These are phyloP conservation scores for Talaromyces sp. DNA, from an alignment of 2,329 filamentous ascomycete species.

Conservation along the genomic window DNA sequence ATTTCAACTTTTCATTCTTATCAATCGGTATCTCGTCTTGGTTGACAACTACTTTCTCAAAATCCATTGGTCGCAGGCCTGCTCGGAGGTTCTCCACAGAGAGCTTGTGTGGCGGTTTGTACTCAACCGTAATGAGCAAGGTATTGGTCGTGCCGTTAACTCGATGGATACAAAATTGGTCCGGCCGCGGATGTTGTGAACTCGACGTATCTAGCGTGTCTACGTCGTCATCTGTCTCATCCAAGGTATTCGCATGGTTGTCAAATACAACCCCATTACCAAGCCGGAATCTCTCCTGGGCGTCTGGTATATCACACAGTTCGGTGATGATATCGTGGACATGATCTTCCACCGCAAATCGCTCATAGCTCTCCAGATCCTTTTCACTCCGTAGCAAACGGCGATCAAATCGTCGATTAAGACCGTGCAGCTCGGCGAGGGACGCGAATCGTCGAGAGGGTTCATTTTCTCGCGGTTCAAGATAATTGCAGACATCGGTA, in stretches of 20 bases:
- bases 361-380: no score
- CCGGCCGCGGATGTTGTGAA: constrained; percentile 1
- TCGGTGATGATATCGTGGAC: no score
- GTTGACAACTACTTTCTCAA: constrained; percentile 17
- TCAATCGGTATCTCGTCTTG: constrained; percentile 12
- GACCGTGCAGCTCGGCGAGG: constrained; percentile 12
- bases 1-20: no score
- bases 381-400: no score
- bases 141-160: constrained; percentile 10
- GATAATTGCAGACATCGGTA: constrained; percentile 13
- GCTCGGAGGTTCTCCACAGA: constrained; percentile 10
- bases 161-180: constrained; percentile 19
- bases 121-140: constrained; percentile 14
- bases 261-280: no score
- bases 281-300: no score
- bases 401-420: constrained; percentile 10
- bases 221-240: constrained; percentile 1
- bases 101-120: constrained; percentile 19
- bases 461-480: constrained; percentile 12
- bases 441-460: constrained; percentile 14
- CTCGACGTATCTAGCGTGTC: neutral
- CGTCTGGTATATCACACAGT: no score
- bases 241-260: constrained; percentile 10
- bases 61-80: constrained; percentile 15
- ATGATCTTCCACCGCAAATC: no score